These are phyloP conservation scores for Pseudonitzschia multiseries DNA, from an alignment of 108 stramenopile genomes.

Conservation along the genomic window DNA sequence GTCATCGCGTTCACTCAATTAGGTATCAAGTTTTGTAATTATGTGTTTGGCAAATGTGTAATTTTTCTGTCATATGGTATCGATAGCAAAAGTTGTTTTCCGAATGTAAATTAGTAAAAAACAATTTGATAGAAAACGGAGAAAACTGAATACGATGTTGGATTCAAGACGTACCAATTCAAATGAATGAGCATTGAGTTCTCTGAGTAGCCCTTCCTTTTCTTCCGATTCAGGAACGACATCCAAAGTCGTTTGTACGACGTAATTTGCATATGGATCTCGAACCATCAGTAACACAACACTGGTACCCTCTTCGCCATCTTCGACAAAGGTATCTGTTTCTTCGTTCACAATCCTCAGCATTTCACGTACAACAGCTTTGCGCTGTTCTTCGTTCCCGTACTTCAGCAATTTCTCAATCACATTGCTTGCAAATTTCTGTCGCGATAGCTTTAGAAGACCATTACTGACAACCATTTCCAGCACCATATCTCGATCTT, in stretches of 20 bases:
- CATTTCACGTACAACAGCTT: conserved; percentile 77
- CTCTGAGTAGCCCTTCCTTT: conserved; percentile 62
- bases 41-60: conserved; percentile 90
- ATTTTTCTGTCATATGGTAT: conserved; percentile 50
- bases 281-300: conserved; percentile 92
- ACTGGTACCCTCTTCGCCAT: conserved; percentile 52
- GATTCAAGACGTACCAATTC: conserved; percentile 65
- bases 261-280: conserved; percentile 97
- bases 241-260: conserved; percentile 87
- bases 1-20: too few relatives aligned
- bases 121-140: background rate
- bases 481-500: conserved; percentile 77
- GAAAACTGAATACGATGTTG: background rate
- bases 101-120: background rate
- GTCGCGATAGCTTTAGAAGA: conserved; percentile 86
- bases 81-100: background rate
- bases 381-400: conserved; percentile 81
- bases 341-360: conserved; percentile 61
- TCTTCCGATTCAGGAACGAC: conserved; percentile 78
- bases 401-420: conserved; percentile 96
- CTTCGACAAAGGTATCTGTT: conserved; percentile 22
- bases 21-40: conserved; percentile 64
- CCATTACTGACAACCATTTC: conserved; percentile 77
- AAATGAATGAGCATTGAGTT: conserved; percentile 66
- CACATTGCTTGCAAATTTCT: conserved; percentile 98